Evolutionary conservation across 2,329 filamentous ascomycete genomes (phyloP).

Genomic region (Chaetomiaceae sp.): DNA sequence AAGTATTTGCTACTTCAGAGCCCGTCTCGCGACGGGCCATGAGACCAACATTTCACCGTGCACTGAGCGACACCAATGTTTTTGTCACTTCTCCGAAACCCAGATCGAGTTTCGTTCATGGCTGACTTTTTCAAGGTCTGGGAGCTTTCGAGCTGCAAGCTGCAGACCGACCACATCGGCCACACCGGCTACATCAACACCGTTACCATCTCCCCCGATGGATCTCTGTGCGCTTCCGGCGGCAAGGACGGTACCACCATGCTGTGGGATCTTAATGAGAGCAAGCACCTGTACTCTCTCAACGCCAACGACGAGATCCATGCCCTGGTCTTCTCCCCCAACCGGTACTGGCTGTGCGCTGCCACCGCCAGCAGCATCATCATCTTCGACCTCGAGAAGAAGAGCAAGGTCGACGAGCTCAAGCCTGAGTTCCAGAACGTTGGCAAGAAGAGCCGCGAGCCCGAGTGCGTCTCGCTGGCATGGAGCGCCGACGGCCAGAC

Average conservation of each 20-base stretch:
- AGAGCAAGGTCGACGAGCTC: conserved; percentile 99
- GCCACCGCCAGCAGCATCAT: conserved; percentile 97
- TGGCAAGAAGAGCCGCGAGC: conserved; percentile 98
- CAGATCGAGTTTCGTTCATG: not conserved
- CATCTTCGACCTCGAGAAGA: conserved; percentile 99
- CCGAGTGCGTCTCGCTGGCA: conserved; percentile 94
- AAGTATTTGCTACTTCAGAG: conserved; percentile 99
- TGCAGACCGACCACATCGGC: conserved; percentile 99
- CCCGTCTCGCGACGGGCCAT: conserved; percentile 67
- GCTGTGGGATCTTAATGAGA: conserved; percentile 99
- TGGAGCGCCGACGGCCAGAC: conserved; percentile 99
- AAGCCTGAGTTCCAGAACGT: conserved; percentile 95
- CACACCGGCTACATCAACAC: conserved; percentile 99
- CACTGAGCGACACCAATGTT: conserved; percentile 59
- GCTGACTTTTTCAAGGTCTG: conserved; percentile 66
- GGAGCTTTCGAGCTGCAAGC: conserved; percentile 98
- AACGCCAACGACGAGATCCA: conserved; percentile 99
- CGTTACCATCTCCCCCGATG: conserved; percentile 99
- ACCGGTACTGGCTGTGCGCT: conserved; percentile 99
- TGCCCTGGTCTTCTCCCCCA: conserved; percentile 99
- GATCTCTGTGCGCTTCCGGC: conserved; percentile 96
- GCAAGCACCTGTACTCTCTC: conserved; percentile 99
- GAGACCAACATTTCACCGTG: conserved; percentile 86
- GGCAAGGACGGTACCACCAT: conserved; percentile 99
- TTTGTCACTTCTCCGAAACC: not conserved